A percentile compares a stretch with the other conserved stretches of the same genome.
phyloP scores from a whole-genome alignment of 1,284 basidiomycete genomes.

The Afroboletus lepidellus region DNA sequence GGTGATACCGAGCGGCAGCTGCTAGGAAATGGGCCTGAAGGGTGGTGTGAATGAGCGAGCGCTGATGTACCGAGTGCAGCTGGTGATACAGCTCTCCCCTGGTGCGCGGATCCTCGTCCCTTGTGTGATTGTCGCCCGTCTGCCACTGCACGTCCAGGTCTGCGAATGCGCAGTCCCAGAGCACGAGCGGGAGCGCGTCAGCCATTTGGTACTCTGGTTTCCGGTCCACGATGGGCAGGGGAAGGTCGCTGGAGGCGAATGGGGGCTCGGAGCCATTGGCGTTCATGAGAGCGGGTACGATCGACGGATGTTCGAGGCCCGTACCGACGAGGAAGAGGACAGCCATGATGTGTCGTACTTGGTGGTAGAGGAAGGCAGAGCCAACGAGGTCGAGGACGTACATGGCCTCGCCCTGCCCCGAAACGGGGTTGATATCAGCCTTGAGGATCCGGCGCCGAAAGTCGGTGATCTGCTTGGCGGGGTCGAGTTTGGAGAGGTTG shows the following conservation, averaged over 20 bases:
- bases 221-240: slow-evolving; percentile 52
- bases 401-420: slow-evolving; percentile 34
- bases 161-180: slow-evolving; percentile 89
- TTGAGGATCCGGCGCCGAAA: slow-evolving; percentile 67
- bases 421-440: slow-evolving; percentile 57
- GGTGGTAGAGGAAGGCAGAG: slow-evolving; percentile 93
- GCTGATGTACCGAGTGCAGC: slow-evolving; percentile 54
- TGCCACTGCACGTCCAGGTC: slow-evolving; percentile 74
- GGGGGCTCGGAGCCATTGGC: slow-evolving; percentile 38
- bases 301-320: slow-evolving; percentile 70
- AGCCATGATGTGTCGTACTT: slow-evolving; percentile 96
- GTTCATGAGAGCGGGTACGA: slow-evolving; percentile 80
- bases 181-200: slow-evolving; percentile 83
- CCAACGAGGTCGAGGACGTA: slow-evolving; percentile 88
- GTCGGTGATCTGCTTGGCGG: slow-evolving; percentile 87
- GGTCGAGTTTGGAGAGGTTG: slow-evolving; percentile 95
- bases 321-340: slow-evolving; percentile 88
- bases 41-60: slow-evolving; percentile 56
- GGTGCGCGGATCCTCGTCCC: slow-evolving; percentile 30
- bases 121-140: slow-evolving; percentile 44
- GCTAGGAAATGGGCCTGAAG: slow-evolving; percentile 64
- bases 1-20: slow-evolving; percentile 51
- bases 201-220: slow-evolving; percentile 96
- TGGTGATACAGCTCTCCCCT: slow-evolving; percentile 51
- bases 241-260: slow-evolving; percentile 30